phyloP scores from a whole-genome alignment of 345 rosid species.

The Kernera saxatilis region DNA sequence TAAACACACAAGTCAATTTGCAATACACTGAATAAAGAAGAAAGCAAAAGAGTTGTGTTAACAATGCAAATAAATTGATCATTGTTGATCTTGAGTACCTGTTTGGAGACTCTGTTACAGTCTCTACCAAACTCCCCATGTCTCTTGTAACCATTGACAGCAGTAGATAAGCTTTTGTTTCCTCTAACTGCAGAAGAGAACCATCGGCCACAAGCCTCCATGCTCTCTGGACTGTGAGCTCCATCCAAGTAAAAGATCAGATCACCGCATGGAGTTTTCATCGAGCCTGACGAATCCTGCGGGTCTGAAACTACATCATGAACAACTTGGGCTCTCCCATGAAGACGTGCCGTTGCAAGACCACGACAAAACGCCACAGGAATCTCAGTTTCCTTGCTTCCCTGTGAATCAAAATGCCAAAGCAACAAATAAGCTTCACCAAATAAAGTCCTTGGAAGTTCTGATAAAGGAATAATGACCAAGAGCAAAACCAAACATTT shows the following conservation, averaged over 20 bases:
- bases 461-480: conserved; percentile 2
- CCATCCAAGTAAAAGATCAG: conserved; percentile 90
- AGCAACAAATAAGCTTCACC: background rate
- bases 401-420: conserved; percentile 27
- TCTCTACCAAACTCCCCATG: conserved; percentile 23
- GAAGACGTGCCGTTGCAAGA: conserved; percentile 68
- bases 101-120: conserved; percentile 43
- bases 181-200: conserved; percentile 55
- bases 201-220: conserved; percentile 85
- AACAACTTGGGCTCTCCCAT: conserved; percentile 80
- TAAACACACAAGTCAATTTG: background rate
- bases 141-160: conserved; percentile 38
- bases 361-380: conserved; percentile 67
- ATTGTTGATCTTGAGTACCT: conserved; percentile 42
- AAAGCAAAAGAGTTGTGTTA: background rate
- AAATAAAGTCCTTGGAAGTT: background rate
- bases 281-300: conserved; percentile 23
- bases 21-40: background rate
- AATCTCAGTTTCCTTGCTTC: conserved; percentile 34
- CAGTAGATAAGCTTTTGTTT: conserved; percentile 21
- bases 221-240: conserved; percentile 95
- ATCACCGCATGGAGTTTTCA: conserved; percentile 44
- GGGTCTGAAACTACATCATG: conserved; percentile 44
- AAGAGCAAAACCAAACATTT: conserved; percentile 39
- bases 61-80: background rate